These are phyloP conservation scores for Prosopis cineraria DNA, from an alignment of 306 rosid species.

Conservation along the genomic window DNA sequence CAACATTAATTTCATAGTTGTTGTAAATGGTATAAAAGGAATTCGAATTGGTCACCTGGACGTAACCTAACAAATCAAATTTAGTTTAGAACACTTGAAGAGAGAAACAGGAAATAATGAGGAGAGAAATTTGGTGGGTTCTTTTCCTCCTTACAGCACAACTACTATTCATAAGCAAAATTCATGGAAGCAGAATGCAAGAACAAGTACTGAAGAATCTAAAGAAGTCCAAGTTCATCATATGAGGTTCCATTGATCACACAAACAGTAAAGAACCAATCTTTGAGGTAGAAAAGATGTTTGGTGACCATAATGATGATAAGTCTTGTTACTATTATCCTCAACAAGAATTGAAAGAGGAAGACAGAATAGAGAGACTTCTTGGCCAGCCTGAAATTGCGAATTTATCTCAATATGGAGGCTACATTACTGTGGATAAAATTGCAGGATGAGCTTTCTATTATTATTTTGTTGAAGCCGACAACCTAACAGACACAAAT, in stretches of 20 bases:
- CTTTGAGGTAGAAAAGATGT: conserved; percentile 37
- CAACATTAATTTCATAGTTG: too few species aligned
- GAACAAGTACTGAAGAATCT: conserved; percentile 39
- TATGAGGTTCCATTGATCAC: conserved; percentile 34
- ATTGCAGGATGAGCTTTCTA: too few species aligned
- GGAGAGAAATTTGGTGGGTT: conserved; percentile 3
- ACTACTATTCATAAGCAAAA: conserved; percentile 36
- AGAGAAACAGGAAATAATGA: too few species aligned
- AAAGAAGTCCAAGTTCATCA: conserved; percentile 40
- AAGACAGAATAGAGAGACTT: conserved; percentile 57
- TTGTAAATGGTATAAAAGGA: too few species aligned
- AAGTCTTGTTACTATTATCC: conserved; percentile 25
- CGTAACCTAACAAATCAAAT: too few species aligned
- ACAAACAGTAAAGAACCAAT: conserved; percentile 25
- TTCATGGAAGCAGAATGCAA: conserved; percentile 48
- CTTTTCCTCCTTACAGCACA: conserved; percentile 20
- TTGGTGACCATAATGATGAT: background rate
- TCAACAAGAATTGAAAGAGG: conserved; percentile 63
- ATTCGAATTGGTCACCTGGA: too few species aligned
- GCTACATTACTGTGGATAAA: conserved; percentile 71
- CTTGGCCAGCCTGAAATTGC: conserved; percentile 81
- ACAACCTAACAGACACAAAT: conserved; percentile 26
- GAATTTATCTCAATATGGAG: conserved; percentile 74
- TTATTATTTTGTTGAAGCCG: conserved; percentile 79
- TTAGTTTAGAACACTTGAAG: too few species aligned